Evolutionary conservation across 108 stramenopile genomes (phyloP), one percentile per base, ranked within the genome.

Genomic region (Epithemia pelagica): DNA sequence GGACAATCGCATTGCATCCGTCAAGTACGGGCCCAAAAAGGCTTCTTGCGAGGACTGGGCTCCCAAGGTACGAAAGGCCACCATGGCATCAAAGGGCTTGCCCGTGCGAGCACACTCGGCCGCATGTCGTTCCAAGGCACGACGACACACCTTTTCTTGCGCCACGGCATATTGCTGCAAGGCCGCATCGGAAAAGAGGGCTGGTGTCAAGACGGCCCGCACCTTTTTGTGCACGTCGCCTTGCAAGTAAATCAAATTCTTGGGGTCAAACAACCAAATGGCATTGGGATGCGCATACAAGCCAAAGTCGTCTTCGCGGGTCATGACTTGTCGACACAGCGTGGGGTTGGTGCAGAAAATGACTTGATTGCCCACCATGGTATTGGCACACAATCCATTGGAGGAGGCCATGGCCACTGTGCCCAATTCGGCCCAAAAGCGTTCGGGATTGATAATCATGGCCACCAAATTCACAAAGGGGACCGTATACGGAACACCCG

Each of bases 271-370:
- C 30, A 72, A 54, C 71, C 71, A 72, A 46, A 54, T 58, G 32
- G 71, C 71, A 32, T 72, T 72, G 32, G 71, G 71, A 56, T 72
- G 71, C 23, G 65, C 71, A 27, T 72, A 72, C 19, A 72, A 25
- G 0, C 52, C 46, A 57, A 30, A 72, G 37, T 32, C 46, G 23
- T 52, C 71, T 30, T 72, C 71, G 21, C 71, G 54, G 1, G 71
- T 72, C 56, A 72, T 27, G 7, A 72, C 32, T 27, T 72, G 28
- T 20, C 71, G 71, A 56, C 71, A 66, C 52, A 65, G 18, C 51
- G 59, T 30, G 1, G 71, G 57, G 37, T 72, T 64, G 1, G 71
- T 72, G 58, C n/a, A 19, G 30, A 66, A 72, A 27, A 72, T 25
- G 8, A 72, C 8, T 8, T 64, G 64, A 24, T 72, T 72, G 24